Percentiles rank a stretch among this genome's conserved stretches.
Evolutionary conservation across 768 basidiomycete species (phyloP).

Genomic region (Trametes maxima): DNA sequence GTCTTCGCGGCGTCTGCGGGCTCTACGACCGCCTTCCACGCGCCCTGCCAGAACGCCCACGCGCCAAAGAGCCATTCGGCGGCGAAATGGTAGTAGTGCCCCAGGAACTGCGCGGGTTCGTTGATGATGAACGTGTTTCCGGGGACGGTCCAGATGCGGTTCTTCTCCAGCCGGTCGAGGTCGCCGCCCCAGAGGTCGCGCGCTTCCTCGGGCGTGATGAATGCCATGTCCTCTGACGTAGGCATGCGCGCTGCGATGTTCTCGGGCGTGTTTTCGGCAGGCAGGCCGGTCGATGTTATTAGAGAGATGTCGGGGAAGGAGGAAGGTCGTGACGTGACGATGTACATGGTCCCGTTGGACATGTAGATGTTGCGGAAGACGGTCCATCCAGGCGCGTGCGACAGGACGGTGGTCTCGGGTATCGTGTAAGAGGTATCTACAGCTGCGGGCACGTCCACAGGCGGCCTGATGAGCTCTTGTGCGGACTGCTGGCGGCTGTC

Average conservation of each 20-base stretch:
- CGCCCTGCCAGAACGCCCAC: conserved; percentile 74
- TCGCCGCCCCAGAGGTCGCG: conserved; percentile 58
- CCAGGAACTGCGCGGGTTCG: conserved; percentile 76
- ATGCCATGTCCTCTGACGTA: conserved; percentile 59
- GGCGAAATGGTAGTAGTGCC: conserved; percentile 87
- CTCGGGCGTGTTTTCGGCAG: conserved; percentile 59
- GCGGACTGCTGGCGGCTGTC: conserved; percentile 4
- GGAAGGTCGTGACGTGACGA: conserved; percentile 53
- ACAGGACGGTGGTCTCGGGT: conserved; percentile 57
- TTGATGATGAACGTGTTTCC: conserved; percentile 76
- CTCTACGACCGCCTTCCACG: conserved; percentile 34
- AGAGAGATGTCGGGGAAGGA: conserved; percentile 49
- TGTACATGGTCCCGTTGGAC: conserved; percentile 78
- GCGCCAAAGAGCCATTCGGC: conserved; percentile 79
- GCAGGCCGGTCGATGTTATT: conserved; percentile 71
- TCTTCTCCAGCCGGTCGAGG: conserved; percentile 32
- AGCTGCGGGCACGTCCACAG: background rate
- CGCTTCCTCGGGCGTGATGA: conserved; percentile 64
- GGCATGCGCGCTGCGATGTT: conserved; percentile 71
- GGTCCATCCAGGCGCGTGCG: conserved; percentile 84
- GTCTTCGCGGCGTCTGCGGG: conserved; percentile 25
- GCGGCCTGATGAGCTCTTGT: conserved; percentile 5
- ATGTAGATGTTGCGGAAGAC: conserved; percentile 82
- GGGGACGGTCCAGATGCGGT: conserved; percentile 65
- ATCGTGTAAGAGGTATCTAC: conserved; percentile 34